Evolutionary conservation across 2,329 filamentous ascomycete genomes (phyloP).

Genomic region (Ophiostoma angusticollis): DNA sequence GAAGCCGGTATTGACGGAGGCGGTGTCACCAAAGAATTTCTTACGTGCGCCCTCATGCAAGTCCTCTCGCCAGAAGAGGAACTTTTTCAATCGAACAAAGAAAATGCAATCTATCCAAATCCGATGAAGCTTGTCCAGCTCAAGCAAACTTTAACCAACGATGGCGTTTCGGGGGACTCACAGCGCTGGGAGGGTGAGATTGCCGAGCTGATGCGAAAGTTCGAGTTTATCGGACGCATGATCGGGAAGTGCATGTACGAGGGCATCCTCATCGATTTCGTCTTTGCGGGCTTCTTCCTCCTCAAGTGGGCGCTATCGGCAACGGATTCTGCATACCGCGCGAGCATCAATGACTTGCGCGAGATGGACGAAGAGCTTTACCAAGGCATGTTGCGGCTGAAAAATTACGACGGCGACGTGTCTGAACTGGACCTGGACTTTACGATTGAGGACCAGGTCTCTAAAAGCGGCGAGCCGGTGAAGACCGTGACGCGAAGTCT

Average conservation of each 20-base stretch:
- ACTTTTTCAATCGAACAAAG: slow-evolving; percentile 72
- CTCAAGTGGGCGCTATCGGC: slow-evolving; percentile 80
- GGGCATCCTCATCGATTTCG: slow-evolving; percentile 84
- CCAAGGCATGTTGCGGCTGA: slow-evolving; percentile 68
- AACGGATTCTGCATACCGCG: slow-evolving; percentile 54
- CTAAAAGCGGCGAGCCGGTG: slow-evolving; percentile 30
- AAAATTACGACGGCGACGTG: slow-evolving; percentile 74
- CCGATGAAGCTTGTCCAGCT: slow-evolving; percentile 62
- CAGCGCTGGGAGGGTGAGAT: slow-evolving; percentile 45
- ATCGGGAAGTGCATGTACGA: slow-evolving; percentile 97
- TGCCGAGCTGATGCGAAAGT: slow-evolving; percentile 53
- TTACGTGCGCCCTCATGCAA: slow-evolving; percentile 76
- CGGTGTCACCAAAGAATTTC: slow-evolving; percentile 93
- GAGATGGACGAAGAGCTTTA: slow-evolving; percentile 88
- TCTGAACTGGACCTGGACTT: slow-evolving; percentile 76
- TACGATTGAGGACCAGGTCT: slow-evolving; percentile 64
- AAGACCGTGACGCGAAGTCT: slow-evolving; percentile 63
- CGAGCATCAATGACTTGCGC: slow-evolving; percentile 87
- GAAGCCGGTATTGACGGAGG: slow-evolving; percentile 96
- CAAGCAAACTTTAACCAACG: slow-evolving; percentile 41
- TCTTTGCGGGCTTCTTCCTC: slow-evolving; percentile 90
- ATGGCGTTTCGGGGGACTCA: slow-evolving; percentile 38
- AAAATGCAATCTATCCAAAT: slow-evolving; percentile 81
- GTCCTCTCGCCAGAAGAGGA: slow-evolving; percentile 52
- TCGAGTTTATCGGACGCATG: slow-evolving; percentile 84